Evolutionary conservation across 805 yeast genomes (phyloP).

Genomic region (Nakazawaea anatomiae): DNA sequence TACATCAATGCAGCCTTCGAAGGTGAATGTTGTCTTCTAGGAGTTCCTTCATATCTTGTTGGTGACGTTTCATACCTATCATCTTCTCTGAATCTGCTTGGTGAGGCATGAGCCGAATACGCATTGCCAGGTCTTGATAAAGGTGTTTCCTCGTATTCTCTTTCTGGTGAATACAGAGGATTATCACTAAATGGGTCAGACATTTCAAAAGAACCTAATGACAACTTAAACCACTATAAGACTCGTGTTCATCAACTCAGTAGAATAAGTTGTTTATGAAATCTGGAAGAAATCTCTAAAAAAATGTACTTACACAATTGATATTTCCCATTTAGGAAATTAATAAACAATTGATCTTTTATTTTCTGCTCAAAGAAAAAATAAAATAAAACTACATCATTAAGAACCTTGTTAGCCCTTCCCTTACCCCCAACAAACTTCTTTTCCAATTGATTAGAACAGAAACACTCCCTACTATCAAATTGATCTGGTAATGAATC

Average conservation of each 20-base stretch:
- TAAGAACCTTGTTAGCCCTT: too few relatives aligned
- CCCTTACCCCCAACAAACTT: too few relatives aligned
- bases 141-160: constrained; percentile 13
- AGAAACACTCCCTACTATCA: too few relatives aligned
- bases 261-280: not conserved
- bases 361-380: not conserved
- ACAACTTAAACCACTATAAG: too few relatives aligned
- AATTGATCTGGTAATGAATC: too few relatives aligned
- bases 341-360: not conserved
- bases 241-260: not conserved
- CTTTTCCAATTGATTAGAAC: too few relatives aligned
- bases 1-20: constrained; percentile 32
- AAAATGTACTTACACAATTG: not conserved
- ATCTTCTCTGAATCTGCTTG: constrained; percentile 17
- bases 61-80: not conserved
- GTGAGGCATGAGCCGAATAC: constrained; percentile 25
- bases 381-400: too few relatives aligned
- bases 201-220: constrained; percentile 9
- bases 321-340: not conserved
- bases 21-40: constrained; percentile 19
- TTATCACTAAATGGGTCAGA: constrained; percentile 22
- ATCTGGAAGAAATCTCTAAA: not conserved
- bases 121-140: constrained; percentile 23
- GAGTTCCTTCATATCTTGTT: not conserved
- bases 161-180: constrained; percentile 17